These are phyloP conservation scores for Prunella vulgaris DNA, from an alignment of 257 asterid species.

Conservation along the genomic window DNA sequence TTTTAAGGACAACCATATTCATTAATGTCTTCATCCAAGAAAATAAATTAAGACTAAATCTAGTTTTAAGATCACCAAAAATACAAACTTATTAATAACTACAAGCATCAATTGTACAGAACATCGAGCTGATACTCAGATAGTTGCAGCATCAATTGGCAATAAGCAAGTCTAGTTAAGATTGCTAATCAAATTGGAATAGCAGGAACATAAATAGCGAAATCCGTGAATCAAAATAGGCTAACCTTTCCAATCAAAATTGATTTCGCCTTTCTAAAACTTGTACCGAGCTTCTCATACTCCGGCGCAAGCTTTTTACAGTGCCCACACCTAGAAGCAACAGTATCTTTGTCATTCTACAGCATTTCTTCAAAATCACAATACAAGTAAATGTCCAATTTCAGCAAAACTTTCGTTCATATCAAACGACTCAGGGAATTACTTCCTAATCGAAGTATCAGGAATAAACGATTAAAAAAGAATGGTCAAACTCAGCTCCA, in stretches of 20 bases:
- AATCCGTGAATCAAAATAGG: background rate
- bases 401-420: background rate
- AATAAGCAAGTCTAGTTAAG: background rate
- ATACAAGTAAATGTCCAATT: background rate
- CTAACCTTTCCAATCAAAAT: slow-evolving; percentile 87
- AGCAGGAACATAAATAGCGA: background rate
- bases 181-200: background rate
- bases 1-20: background rate
- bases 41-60: background rate
- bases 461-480: background rate
- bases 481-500: slow-evolving; percentile 5
- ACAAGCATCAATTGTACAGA: too few relatives aligned
- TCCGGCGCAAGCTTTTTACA: slow-evolving; percentile 98
- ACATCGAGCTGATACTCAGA: background rate
- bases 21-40: background rate
- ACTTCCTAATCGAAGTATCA: background rate
- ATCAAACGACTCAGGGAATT: background rate
- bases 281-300: slow-evolving; percentile 80
- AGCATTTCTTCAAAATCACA: background rate
- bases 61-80: background rate
- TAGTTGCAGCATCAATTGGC: background rate
- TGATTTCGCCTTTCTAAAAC: slow-evolving; percentile 90
- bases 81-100: background rate
- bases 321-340: slow-evolving; percentile 81
- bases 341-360: background rate